phyloP scores from a whole-genome alignment of 306 rosid species.

The Fragaria ananassa region DNA sequence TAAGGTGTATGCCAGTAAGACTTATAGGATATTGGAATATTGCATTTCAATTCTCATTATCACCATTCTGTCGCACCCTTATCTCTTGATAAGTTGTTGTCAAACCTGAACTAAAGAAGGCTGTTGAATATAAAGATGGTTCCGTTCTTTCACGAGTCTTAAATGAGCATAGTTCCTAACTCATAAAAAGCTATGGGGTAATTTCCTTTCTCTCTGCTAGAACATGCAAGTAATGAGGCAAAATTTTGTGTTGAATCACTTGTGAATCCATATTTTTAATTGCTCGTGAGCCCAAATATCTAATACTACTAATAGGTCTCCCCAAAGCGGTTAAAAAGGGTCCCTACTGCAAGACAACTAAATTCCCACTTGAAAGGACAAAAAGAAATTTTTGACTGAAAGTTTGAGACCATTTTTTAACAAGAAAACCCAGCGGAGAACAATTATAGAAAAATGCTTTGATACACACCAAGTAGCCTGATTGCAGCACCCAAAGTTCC shows the following conservation, averaged over 20 bases:
- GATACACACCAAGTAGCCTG: constrained; percentile 67
- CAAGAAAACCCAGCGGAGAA: not conserved
- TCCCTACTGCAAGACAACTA: constrained; percentile 11
- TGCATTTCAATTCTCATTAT: not conserved
- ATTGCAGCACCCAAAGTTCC: constrained; percentile 93
- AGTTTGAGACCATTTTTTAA: not conserved
- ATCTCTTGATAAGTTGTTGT: not conserved
- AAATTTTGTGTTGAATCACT: not conserved
- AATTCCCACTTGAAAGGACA: not conserved
- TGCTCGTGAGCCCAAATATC: not conserved
- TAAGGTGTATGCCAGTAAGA: not conserved
- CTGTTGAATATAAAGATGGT: not conserved
- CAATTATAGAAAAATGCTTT: not conserved
- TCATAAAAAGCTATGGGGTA: not conserved
- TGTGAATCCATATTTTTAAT: not conserved
- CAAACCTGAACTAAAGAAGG: not conserved
- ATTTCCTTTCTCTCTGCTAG: not conserved
- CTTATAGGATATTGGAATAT: not conserved
- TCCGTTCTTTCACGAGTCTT: not conserved
- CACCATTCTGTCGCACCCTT: not conserved
- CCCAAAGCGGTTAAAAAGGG: not conserved
- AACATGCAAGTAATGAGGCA: not conserved
- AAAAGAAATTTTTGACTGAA: not conserved
- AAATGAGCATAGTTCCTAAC: not conserved
- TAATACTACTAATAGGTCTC: not conserved